A percentile compares a stretch with the other conserved stretches of the same genome.
These are phyloP conservation scores for Coniochaeta sp. DNA, from an alignment of 2,329 filamentous ascomycete genomes.

Conservation along the genomic window DNA sequence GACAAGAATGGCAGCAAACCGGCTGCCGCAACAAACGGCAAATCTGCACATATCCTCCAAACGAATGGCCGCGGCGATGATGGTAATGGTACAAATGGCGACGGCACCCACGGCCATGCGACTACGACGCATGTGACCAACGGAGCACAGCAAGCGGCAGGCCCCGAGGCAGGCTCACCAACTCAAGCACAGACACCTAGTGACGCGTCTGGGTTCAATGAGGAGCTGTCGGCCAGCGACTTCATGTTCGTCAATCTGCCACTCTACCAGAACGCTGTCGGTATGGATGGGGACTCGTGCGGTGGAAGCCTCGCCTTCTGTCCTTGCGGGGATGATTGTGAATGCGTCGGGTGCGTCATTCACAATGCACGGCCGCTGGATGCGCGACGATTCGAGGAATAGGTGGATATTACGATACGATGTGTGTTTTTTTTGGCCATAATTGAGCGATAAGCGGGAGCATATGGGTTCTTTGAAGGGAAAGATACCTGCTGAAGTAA, in stretches of 20 bases:
- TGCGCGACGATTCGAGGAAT: neutral
- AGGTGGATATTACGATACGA: neutral
- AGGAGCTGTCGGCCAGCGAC: conserved; percentile 46
- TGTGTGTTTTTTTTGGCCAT: conserved; percentile 5
- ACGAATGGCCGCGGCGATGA: neutral
- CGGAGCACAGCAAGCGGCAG: neutral
- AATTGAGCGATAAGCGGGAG: neutral
- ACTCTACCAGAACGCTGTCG: conserved; percentile 17
- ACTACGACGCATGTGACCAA: neutral
- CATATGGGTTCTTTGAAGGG: neutral
- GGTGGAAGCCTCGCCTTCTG: conserved; percentile 42
- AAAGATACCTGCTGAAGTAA: neutral
- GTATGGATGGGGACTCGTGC: conserved; percentile 27
- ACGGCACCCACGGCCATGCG: neutral
- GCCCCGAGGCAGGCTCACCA: conserved; percentile 20
- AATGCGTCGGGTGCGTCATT: conserved; percentile 49
- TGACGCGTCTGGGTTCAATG: conserved; percentile 34
- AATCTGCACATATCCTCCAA: neutral
- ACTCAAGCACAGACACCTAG: conserved; percentile 37
- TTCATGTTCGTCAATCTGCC: conserved; percentile 54
- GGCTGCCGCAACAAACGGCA: conserved; percentile 4
- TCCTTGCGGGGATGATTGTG: conserved; percentile 52
- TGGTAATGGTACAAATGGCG: neutral
- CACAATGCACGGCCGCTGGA: conserved; percentile 26
- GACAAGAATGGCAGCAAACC: conserved; percentile 1